phyloP scores from a whole-genome alignment of 2,329 filamentous ascomycete genomes.

The Teratosphaeria viscida region DNA sequence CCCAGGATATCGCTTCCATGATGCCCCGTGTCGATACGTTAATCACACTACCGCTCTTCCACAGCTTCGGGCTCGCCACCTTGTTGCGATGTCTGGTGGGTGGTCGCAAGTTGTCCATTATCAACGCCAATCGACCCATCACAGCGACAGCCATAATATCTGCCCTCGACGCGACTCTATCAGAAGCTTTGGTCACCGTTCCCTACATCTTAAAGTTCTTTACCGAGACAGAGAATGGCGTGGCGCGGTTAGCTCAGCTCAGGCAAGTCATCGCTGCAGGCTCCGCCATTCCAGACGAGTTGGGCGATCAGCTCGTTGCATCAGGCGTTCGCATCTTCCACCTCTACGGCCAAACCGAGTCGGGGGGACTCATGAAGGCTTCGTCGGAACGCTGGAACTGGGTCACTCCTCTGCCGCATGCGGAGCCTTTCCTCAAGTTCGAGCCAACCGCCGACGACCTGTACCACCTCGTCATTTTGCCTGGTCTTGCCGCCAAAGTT shows the following conservation, averaged over 20 bases:
- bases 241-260: background rate
- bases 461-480: background rate
- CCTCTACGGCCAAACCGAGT: background rate
- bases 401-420: background rate
- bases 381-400: background rate
- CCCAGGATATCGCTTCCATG: background rate
- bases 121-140: background rate
- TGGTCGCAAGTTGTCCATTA: background rate
- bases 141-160: background rate
- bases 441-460: background rate
- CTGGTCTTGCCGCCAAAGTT: background rate
- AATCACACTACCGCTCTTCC: background rate
- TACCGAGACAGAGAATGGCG: background rate
- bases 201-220: background rate
- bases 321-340: background rate
- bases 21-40: background rate
- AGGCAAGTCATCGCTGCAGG: background rate
- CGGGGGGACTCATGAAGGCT: background rate
- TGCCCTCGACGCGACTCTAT: background rate
- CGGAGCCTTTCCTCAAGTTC: background rate
- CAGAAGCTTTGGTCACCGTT: background rate
- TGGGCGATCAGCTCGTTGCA: background rate
- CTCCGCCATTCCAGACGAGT: background rate
- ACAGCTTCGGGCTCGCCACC: background rate
- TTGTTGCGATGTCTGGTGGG: background rate